phyloP scores from a whole-genome alignment of 1,284 basidiomycete species.

The Microbotryum lychnidis-dioicae region DNA sequence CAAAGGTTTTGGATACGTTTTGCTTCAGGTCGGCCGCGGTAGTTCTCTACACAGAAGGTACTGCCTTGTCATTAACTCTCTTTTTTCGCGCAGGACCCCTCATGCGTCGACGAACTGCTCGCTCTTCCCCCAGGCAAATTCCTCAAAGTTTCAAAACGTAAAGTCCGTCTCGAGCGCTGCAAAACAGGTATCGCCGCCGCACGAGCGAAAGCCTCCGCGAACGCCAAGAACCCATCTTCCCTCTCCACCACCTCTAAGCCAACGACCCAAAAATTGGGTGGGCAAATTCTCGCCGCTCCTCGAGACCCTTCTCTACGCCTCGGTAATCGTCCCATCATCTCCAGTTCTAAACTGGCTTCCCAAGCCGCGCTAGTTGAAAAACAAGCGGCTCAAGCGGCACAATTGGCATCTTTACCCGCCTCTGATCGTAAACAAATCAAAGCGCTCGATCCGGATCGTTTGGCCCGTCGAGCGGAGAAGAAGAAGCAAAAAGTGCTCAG shows the following conservation, averaged over 20 bases:
- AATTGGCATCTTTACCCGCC: slow-evolving; percentile 67
- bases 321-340: neutral
- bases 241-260: neutral
- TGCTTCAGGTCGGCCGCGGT: slow-evolving; percentile 60
- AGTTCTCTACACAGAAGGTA: neutral
- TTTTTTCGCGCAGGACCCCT: slow-evolving; percentile 55
- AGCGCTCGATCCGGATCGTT: slow-evolving; percentile 62
- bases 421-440: slow-evolving; percentile 77
- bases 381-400: slow-evolving; percentile 53
- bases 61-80: neutral
- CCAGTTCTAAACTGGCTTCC: neutral
- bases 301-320: slow-evolving; percentile 14
- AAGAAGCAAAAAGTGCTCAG: slow-evolving; percentile 34
- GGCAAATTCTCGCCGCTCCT: slow-evolving; percentile 10
- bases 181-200: slow-evolving; percentile 48
- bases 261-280: neutral
- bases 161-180: slow-evolving; percentile 75
- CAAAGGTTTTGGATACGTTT: slow-evolving; percentile 95
- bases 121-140: slow-evolving; percentile 57
- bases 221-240: slow-evolving; percentile 8
- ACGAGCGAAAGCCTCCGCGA: slow-evolving; percentile 16
- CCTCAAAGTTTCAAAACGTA: slow-evolving; percentile 82
- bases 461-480: slow-evolving; percentile 76
- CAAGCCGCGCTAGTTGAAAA: slow-evolving; percentile 11
- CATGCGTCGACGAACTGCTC: slow-evolving; percentile 80